These are phyloP conservation scores for Myrica gale DNA, from an alignment of 306 rosid genomes.

Conservation along the genomic window DNA sequence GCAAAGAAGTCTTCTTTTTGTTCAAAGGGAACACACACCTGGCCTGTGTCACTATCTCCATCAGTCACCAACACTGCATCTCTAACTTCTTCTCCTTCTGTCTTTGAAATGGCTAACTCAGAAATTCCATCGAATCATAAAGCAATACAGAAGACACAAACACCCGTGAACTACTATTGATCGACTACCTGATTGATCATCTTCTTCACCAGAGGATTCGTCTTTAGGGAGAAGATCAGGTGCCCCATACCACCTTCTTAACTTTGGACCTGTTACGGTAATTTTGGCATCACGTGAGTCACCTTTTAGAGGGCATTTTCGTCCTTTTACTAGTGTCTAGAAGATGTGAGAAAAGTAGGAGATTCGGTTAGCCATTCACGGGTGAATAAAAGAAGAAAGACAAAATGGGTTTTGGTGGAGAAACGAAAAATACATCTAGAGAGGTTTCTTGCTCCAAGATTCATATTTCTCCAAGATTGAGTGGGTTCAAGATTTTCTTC, in stretches of 20 bases:
- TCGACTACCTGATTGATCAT: conserved; percentile 49
- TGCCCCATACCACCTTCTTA: conserved; percentile 94
- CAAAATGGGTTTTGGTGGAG: no score
- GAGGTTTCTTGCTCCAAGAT: no score
- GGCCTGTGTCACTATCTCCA: conserved; percentile 92
- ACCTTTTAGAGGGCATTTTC: no score
- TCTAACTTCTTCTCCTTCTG: conserved; percentile 56
- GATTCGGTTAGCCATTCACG: no score
- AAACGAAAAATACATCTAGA: no score
- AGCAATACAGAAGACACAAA: conserved; percentile 1
- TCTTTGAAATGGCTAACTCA: conserved; percentile 33
- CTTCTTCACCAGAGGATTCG: conserved; percentile 48
- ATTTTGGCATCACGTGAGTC: no score
- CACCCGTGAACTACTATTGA: neutral
- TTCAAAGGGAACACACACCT: conserved; percentile 53
- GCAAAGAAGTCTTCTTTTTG: neutral
- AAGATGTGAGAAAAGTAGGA: no score
- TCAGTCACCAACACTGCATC: conserved; percentile 83
- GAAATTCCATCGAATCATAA: neutral
- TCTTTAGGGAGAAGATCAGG: conserved; percentile 76
- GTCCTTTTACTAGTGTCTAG: no score
- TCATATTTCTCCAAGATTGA: no score
- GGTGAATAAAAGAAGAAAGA: no score
- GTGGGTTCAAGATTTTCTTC: no score
- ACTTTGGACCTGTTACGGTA: conserved; percentile 56